phyloP scores from a whole-genome alignment of 2,329 filamentous ascomycete species.

The Colletotrichum karsti region DNA sequence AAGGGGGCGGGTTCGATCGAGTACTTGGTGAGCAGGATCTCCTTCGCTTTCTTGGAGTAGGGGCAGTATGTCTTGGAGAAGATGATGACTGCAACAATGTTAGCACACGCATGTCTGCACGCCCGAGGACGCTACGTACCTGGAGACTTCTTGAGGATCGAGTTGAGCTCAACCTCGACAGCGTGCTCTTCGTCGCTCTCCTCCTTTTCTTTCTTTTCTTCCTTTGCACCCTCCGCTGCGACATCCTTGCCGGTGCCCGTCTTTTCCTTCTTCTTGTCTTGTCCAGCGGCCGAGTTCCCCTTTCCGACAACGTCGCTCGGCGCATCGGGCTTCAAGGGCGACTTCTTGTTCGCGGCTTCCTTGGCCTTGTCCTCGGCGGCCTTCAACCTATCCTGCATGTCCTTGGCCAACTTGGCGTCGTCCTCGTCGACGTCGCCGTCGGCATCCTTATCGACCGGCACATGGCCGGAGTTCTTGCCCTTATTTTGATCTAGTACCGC shows the following conservation, averaged over 20 bases:
- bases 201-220: slow-evolving; percentile 48
- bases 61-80: slow-evolving; percentile 97
- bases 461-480: slow-evolving; percentile 46
- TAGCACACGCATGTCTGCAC: slow-evolving; percentile 6
- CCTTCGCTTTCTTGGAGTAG: slow-evolving; percentile 85
- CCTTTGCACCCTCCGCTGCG: slow-evolving; percentile 39
- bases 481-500: slow-evolving; percentile 50
- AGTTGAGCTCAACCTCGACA: slow-evolving; percentile 76
- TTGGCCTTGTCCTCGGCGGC: slow-evolving; percentile 76
- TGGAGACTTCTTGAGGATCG: slow-evolving; percentile 84
- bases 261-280: slow-evolving; percentile 55
- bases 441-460: slow-evolving; percentile 57
- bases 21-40: slow-evolving; percentile 85
- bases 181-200: slow-evolving; percentile 69
- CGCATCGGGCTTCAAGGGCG: slow-evolving; percentile 65
- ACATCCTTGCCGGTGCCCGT: slow-evolving; percentile 55
- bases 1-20: slow-evolving; percentile 82
- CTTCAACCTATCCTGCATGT: slow-evolving; percentile 69
- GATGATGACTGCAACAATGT: slow-evolving; percentile 75
- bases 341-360: slow-evolving; percentile 73
- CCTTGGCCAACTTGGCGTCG: slow-evolving; percentile 59
- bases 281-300: slow-evolving; percentile 64
- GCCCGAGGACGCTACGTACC: slow-evolving; percentile 60
- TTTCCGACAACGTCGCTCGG: slow-evolving; percentile 67
- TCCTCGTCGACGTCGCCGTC: slow-evolving; percentile 66